Percentiles rank a stretch among this genome's conserved stretches.
These are phyloP conservation scores for Mortierella polycephala DNA, from an alignment of 371 early-diverging fungal species.

Conservation along the genomic window DNA sequence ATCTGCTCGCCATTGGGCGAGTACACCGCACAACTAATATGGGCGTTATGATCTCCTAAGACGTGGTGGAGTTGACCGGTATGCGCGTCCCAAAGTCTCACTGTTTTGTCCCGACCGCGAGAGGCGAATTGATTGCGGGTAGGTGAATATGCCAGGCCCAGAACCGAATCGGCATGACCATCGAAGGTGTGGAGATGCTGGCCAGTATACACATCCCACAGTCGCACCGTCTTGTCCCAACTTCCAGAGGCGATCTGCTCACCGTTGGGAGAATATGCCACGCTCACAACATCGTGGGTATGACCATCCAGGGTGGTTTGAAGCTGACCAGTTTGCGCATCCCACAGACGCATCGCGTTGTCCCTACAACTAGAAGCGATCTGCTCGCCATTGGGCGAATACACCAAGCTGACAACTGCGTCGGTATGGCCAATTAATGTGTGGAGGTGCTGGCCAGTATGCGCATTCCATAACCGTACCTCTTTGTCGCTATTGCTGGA, in stretches of 20 bases:
- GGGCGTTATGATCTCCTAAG: not conserved
- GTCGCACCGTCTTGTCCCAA: constrained; percentile 6
- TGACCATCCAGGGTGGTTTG: constrained; percentile 3
- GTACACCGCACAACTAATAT: not conserved
- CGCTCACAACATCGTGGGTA: not conserved
- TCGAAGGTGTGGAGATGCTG: not conserved
- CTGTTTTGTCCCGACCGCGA: constrained; percentile 3
- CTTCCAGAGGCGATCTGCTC: constrained; percentile 2
- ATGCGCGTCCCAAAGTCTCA: constrained; percentile 9
- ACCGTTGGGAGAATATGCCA: constrained; percentile 1
- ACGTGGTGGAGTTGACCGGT: not conserved
- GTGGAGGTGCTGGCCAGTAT: not conserved
- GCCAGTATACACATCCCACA: constrained; percentile 7
- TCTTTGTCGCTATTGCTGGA: not conserved
- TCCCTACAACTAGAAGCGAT: not conserved
- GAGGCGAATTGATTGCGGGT: constrained; percentile 11
- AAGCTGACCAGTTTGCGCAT: not conserved
- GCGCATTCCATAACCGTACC: constrained; percentile 7
- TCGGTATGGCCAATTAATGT: constrained; percentile 7
- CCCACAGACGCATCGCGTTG: constrained; percentile 7
- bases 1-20: constrained; percentile 10
- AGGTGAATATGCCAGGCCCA: constrained; percentile 5
- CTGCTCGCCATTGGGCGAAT: constrained; percentile 2
- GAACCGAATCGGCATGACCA: not conserved
- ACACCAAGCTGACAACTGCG: not conserved